Conservation (phyloP, 257 asterid genomes). For the Solanum etuberosum region DNA sequence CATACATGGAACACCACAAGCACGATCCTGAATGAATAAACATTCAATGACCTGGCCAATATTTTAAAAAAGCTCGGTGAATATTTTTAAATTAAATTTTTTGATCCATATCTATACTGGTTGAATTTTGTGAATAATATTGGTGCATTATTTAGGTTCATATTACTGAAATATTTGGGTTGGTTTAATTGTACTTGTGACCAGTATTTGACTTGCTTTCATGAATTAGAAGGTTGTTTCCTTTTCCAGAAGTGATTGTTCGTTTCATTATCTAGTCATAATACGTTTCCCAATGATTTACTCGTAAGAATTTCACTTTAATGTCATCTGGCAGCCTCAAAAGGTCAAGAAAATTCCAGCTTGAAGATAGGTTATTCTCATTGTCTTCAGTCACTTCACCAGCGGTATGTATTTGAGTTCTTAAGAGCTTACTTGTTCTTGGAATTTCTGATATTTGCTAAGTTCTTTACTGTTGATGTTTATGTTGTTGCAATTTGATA, state of each 20-base stretch:
- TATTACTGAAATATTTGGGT: neutral
- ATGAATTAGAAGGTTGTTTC: neutral
- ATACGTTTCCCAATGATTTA: neutral
- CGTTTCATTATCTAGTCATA: neutral
- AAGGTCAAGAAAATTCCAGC: slow-evolving; percentile 75
- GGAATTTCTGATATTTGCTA: neutral
- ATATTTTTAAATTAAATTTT: neutral
- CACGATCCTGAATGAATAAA: neutral
- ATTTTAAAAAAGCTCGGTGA: neutral
- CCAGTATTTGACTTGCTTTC: neutral
- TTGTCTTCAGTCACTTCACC: slow-evolving; percentile 92
- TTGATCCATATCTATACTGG: neutral
- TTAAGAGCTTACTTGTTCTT: neutral
- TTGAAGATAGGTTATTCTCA: slow-evolving; percentile 75
- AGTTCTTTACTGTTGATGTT: neutral
- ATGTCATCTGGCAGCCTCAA: slow-evolving; percentile 42
- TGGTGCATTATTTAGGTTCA: neutral
- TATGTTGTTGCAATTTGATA: neutral
- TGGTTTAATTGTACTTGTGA: neutral
- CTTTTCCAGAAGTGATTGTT: neutral
- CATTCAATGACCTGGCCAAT: neutral
- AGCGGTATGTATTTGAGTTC: slow-evolving; percentile 42
- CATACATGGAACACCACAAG: neutral
- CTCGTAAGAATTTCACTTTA: neutral
- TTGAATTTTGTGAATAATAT: neutral